Evolutionary conservation across 768 basidiomycete species (phyloP), one percentile per base, ranked within the genome.

Genomic region (Fistulinella prunicolor): DNA sequence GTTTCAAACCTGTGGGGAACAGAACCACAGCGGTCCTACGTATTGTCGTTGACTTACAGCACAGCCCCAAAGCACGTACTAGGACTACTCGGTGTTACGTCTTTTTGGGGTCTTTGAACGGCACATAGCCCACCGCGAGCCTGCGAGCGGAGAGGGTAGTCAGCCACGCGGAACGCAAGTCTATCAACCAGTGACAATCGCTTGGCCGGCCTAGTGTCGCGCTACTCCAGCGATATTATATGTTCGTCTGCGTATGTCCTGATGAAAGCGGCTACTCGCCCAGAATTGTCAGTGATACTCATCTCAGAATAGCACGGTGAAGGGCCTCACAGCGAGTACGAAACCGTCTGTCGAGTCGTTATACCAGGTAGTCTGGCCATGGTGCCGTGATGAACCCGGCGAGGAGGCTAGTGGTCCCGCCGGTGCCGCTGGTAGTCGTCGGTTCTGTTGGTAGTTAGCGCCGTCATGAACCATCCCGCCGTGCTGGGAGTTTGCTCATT

Each of bases 101-200:
- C 30, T 21, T 23, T 28, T 34, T 5, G 8, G 29, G 3, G 6
- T 6, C 16, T 21, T 21, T 26, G 28, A 37, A 13, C 29, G 44
- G 13, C 34, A 35, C 17, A 22, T 3, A 66, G 1, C 72, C 74
- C 51, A 46, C 5, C 19, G 14, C n/a, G 19, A 4, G 16, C 41
- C 23, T 8, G 24, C 44, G 38, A 14, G 34, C 14, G 9, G n/a
- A n/a, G n/a, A n/a, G n/a, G n/a, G n/a, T n/a, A n/a, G n/a, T n/a
- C n/a, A n/a, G n/a, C n/a, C n/a, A n/a, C n/a, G n/a, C n/a, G n/a
- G n/a, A n/a, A n/a, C n/a, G n/a, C n/a, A n/a, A n/a, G n/a, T 21
- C 8, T 14, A 39, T 42, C 38, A 30, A 10, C 22, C 13, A 20
- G n/a, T n/a, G n/a, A n/a, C n/a, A n/a, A n/a, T n/a, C n/a, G n/a